Evolutionary conservation across 192 early-diverging fungal species (phyloP).

Genomic region (Glomus cerebriforme): DNA sequence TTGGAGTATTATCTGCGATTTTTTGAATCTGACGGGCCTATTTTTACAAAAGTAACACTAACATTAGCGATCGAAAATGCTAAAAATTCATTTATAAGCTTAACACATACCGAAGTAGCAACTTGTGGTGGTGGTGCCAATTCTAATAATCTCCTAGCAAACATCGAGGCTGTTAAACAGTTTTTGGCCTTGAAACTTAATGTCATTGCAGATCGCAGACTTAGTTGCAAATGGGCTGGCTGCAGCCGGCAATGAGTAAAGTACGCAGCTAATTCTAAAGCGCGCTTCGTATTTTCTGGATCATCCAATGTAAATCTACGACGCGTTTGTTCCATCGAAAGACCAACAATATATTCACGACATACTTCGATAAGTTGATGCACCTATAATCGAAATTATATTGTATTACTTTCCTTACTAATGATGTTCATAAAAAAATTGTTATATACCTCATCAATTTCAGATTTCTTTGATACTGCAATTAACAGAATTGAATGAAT

Average conservation of each 20-base stretch:
- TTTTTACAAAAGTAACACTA: neutral
- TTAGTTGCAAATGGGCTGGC: slow-evolving; percentile 83
- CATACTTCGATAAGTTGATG: slow-evolving; percentile 75
- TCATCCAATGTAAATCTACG: slow-evolving; percentile 60
- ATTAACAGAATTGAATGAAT: slow-evolving; percentile 81
- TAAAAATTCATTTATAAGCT: neutral
- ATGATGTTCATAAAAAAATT: neutral
- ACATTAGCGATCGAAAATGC: neutral
- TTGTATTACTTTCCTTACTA: neutral
- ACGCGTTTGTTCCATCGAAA: slow-evolving; percentile 81
- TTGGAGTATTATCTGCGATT: slow-evolving; percentile 74
- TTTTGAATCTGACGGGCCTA: slow-evolving; percentile 76
- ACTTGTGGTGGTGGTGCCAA: slow-evolving; percentile 77
- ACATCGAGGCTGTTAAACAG: slow-evolving; percentile 80
- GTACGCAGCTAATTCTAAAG: slow-evolving; percentile 91
- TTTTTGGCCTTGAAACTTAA: slow-evolving; percentile 82
- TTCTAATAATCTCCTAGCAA: slow-evolving; percentile 90
- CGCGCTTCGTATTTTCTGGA: slow-evolving; percentile 65
- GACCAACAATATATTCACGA: slow-evolving; percentile 91
- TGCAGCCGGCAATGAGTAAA: slow-evolving; percentile 94
- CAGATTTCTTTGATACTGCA: slow-evolving; percentile 62
- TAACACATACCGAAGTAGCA: slow-evolving; percentile 65
- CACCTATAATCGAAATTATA: slow-evolving; percentile 31
- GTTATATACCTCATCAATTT: slow-evolving; percentile 73
- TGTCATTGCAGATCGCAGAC: slow-evolving; percentile 85